A percentile compares a stretch with the other conserved stretches of the same genome.
Evolutionary conservation across 1,139 yeast genomes (phyloP).

Genomic region (Pichia sp.): DNA sequence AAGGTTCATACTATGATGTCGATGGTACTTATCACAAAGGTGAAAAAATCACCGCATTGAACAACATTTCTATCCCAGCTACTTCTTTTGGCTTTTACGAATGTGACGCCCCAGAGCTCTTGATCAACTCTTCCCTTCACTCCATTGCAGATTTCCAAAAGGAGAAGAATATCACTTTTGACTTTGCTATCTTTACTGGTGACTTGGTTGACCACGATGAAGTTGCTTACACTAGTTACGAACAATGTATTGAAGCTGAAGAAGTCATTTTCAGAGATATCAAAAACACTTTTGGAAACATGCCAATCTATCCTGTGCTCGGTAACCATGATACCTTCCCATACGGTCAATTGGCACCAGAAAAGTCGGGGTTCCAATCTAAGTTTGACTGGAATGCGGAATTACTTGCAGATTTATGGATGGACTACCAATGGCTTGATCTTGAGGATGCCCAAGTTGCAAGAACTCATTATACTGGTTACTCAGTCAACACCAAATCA

Average conservation of each 20-base stretch:
- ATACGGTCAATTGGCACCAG: constrained; percentile 61
- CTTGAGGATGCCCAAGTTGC: constrained; percentile 29
- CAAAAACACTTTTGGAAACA: constrained; percentile 44
- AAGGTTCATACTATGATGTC: constrained; percentile 18
- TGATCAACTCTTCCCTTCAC: constrained; percentile 49
- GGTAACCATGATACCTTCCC: constrained; percentile 76
- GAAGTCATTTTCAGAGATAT: constrained; percentile 42
- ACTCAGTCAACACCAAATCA: constrained; percentile 45
- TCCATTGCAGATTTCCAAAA: constrained; percentile 34
- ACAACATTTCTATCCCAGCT: constrained; percentile 35
- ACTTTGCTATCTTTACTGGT: constrained; percentile 62
- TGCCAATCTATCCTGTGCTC: constrained; percentile 58
- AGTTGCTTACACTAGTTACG: constrained; percentile 35
- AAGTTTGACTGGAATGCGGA: constrained; percentile 55
- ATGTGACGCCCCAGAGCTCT: constrained; percentile 59
- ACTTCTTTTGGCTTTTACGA: constrained; percentile 52
- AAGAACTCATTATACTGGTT: constrained; percentile 54
- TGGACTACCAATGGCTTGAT: constrained; percentile 39
- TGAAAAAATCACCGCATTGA: constrained; percentile 4
- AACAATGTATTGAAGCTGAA: constrained; percentile 49
- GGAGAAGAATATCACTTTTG: constrained; percentile 33
- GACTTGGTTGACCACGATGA: constrained; percentile 38
- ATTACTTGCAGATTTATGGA: constrained; percentile 54
- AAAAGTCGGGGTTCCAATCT: constrained; percentile 38
- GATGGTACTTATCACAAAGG: constrained; percentile 17